Conservation (phyloP, 441 rosid genomes). For the Gossypium aridum region DNA sequence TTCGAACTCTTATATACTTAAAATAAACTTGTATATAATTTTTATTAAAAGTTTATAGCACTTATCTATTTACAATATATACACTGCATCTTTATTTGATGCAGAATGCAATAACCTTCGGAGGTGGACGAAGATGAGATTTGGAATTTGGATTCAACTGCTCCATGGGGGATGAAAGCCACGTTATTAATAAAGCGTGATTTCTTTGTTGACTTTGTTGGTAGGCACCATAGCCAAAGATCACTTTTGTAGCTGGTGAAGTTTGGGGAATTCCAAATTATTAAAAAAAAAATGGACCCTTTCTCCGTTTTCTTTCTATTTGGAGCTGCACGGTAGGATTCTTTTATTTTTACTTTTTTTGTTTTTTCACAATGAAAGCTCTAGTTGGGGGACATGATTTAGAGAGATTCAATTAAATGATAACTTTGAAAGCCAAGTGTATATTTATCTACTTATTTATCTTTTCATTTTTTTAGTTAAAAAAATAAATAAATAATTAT, state of each 20-base stretch:
- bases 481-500: no score
- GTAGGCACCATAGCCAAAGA: background rate
- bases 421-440: background rate
- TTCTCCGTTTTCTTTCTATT: background rate
- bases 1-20: no score
- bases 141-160: background rate
- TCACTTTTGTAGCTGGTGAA: background rate
- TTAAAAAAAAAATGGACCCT: background rate
- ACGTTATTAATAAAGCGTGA: background rate
- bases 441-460: background rate
- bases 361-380: background rate
- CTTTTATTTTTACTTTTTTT: background rate
- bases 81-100: background rate
- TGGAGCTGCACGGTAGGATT: background rate
- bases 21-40: no score
- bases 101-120: background rate
- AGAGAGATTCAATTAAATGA: background rate
- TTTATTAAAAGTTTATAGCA: no score
- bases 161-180: background rate
- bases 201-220: conserved; percentile 1
- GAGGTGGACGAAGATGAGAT: background rate
- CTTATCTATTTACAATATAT: no score
- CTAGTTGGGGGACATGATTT: background rate
- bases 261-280: background rate
- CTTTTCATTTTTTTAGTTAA: no score